Percentiles rank a stretch among this genome's conserved stretches.
Evolutionary conservation across 495 filamentous ascomycete species (phyloP).

Genomic region (Xylaria telfairii): DNA sequence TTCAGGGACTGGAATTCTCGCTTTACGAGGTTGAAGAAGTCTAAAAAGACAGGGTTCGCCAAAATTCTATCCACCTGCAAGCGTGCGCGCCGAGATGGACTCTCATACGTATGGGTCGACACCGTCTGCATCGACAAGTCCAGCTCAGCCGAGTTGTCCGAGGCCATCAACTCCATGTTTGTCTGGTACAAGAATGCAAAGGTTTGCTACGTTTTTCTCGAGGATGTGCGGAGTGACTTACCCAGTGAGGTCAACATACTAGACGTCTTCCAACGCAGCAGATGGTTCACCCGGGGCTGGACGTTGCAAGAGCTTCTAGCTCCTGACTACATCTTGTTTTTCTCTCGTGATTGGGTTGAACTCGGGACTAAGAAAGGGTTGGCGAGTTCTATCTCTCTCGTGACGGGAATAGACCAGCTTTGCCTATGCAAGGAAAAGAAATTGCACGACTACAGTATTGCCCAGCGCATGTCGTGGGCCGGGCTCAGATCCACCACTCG

Average conservation of each 20-base stretch:
- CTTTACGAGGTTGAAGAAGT: conserved; percentile 19
- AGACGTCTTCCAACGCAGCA: conserved; percentile 41
- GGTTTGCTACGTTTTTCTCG: conserved; percentile 35
- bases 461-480: conserved; percentile 31
- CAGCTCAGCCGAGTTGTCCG: conserved; percentile 41
- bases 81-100: conserved; percentile 13
- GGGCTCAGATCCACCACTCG: conserved; percentile 25
- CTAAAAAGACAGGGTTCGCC: conserved; percentile 19
- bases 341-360: conserved; percentile 7
- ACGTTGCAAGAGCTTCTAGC: conserved; percentile 46
- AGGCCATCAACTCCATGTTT: conserved; percentile 42
- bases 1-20: conserved; percentile 21
- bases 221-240: conserved; percentile 26
- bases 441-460: conserved; percentile 7
- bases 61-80: conserved; percentile 27
- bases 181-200: conserved; percentile 36
- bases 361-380: conserved; percentile 5
- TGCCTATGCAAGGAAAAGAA: conserved; percentile 9
- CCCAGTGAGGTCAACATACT: neutral
- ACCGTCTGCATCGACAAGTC: conserved; percentile 36
- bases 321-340: conserved; percentile 40
- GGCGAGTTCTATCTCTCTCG: conserved; percentile 9
- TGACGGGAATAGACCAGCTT: conserved; percentile 13
- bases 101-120: conserved; percentile 30
- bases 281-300: conserved; percentile 42